Evolutionary conservation across 1,139 yeast genomes (phyloP).

Genomic region (Wickerhamomyces sp.): DNA sequence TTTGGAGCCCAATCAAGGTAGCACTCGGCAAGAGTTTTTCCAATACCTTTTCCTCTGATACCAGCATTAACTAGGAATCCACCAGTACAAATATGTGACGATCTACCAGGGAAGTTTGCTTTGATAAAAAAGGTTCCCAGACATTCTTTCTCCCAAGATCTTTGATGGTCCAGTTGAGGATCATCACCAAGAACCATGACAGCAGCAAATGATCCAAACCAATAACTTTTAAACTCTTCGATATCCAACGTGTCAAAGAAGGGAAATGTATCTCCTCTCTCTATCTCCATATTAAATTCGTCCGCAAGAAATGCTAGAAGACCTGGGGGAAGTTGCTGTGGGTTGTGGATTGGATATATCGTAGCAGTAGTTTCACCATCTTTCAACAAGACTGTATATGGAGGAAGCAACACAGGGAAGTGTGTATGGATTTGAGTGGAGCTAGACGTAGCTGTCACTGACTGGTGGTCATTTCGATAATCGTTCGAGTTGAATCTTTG

Average conservation of each 20-base stretch:
- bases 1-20: slow-evolving; percentile 88
- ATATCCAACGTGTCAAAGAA: slow-evolving; percentile 71
- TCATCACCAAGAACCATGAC: slow-evolving; percentile 82
- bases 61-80: slow-evolving; percentile 89
- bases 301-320: slow-evolving; percentile 78
- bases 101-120: slow-evolving; percentile 90
- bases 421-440: slow-evolving; percentile 11
- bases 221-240: slow-evolving; percentile 70
- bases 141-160: slow-evolving; percentile 89
- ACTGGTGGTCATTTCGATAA: not conserved
- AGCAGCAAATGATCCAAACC: slow-evolving; percentile 82
- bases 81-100: slow-evolving; percentile 90
- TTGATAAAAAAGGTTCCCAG: slow-evolving; percentile 79
- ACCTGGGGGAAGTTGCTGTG: slow-evolving; percentile 65
- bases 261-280: slow-evolving; percentile 82
- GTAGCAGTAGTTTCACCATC: slow-evolving; percentile 93
- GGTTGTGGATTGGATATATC: slow-evolving; percentile 72
- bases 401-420: slow-evolving; percentile 24
- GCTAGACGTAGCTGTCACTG: not conserved
- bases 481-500: not conserved
- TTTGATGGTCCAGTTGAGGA: slow-evolving; percentile 47
- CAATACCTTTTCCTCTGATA: slow-evolving; percentile 89
- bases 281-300: slow-evolving; percentile 90
- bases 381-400: slow-evolving; percentile 65
- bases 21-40: slow-evolving; percentile 77